A percentile compares a stretch with the other conserved stretches of the same genome.
phyloP scores from a whole-genome alignment of 177 flowering plant species.

The Vitis hybrid region DNA sequence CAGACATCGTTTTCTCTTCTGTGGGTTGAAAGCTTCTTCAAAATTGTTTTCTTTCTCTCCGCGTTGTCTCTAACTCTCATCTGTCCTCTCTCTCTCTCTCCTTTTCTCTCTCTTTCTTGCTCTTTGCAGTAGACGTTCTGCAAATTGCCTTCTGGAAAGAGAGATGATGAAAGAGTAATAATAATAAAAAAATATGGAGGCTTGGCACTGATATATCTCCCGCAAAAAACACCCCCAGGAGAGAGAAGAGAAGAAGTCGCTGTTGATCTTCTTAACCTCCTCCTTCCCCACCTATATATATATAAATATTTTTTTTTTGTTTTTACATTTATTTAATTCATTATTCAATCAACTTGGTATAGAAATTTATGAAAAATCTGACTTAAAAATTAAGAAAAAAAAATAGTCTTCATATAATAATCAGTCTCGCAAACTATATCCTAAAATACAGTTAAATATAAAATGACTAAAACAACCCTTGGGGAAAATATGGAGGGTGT shows the following conservation, averaged over 20 bases:
- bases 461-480: slow-evolving; percentile 22
- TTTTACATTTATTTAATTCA: slow-evolving; percentile 11
- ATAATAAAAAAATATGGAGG: slow-evolving; percentile 15
- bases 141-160: slow-evolving; percentile 54
- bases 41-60: not conserved
- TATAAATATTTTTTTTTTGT: slow-evolving; percentile 2
- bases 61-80: slow-evolving; percentile 12
- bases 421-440: not conserved
- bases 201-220: slow-evolving; percentile 19
- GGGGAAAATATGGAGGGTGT: no score
- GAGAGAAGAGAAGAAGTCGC: slow-evolving; percentile 43
- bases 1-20: slow-evolving; percentile 75
- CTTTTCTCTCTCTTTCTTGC: slow-evolving; percentile 31
- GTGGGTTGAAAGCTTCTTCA: slow-evolving; percentile 43
- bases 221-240: slow-evolving; percentile 12
- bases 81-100: slow-evolving; percentile 19
- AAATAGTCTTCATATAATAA: not conserved
- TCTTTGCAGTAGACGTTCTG: slow-evolving; percentile 32
- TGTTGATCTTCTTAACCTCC: slow-evolving; percentile 38
- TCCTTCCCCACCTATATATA: slow-evolving; percentile 18
- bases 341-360: slow-evolving; percentile 14
- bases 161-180: slow-evolving; percentile 18
- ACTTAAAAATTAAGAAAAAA: not conserved
- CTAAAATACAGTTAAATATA: not conserved
- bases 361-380: not conserved